A percentile compares a stretch with the other conserved stretches of the same genome.
Conservation (phyloP, 1,139 yeast genomes). For the Yamadazyma mexicana region DNA sequence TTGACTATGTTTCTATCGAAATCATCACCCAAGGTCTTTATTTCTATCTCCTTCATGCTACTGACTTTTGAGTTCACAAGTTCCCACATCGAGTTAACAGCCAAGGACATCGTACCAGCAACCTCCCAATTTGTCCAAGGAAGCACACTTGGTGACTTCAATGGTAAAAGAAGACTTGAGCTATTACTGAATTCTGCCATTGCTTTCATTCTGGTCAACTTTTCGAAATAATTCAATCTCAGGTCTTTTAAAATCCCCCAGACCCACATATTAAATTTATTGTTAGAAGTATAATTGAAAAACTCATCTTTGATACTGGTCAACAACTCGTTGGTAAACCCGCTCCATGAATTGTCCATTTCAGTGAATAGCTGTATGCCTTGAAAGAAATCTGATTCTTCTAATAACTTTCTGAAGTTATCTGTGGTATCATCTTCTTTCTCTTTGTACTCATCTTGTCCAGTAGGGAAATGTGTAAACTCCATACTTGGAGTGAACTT, state of each 20-base stretch:
- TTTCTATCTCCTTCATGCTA: conserved; percentile 36
- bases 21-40: conserved; percentile 27
- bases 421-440: conserved; percentile 39
- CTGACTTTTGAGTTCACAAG: conserved; percentile 23
- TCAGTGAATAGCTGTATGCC: conserved; percentile 74
- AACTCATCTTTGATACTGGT: conserved; percentile 67
- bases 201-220: conserved; percentile 47
- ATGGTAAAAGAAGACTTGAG: conserved; percentile 54
- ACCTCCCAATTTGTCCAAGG: conserved; percentile 39
- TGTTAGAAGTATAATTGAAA: conserved; percentile 52
- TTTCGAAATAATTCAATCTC: conserved; percentile 10
- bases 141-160: conserved; percentile 22
- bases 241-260: conserved; percentile 23
- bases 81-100: conserved; percentile 42
- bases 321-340: conserved; percentile 58
- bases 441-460: conserved; percentile 30
- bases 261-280: conserved; percentile 45
- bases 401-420: conserved; percentile 64
- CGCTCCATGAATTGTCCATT: conserved; percentile 82
- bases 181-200: conserved; percentile 43
- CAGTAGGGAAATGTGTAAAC: conserved; percentile 29
- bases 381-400: conserved; percentile 69
- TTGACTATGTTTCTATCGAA: conserved; percentile 35
- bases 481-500: conserved; percentile 28
- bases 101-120: conserved; percentile 27